phyloP scores from a whole-genome alignment of 352 stramenopile genomes.

The Phytopythium helicoides region DNA sequence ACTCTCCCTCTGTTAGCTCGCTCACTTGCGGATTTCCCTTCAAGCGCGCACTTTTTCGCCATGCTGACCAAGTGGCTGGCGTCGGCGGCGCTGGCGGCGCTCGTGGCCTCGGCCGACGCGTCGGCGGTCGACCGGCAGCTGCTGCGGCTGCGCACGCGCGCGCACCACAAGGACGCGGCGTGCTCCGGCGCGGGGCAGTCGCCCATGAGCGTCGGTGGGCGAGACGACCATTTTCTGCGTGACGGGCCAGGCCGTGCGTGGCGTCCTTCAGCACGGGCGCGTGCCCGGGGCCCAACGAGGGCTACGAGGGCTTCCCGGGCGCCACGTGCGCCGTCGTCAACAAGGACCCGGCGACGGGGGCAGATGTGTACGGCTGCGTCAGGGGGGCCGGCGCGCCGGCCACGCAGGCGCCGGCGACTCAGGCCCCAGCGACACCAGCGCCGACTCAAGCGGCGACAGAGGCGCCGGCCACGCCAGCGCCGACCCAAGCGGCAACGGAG shows the following conservation, averaged over 20 bases:
- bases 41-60: not conserved
- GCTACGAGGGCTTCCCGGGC: constrained; percentile 4
- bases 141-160: not conserved
- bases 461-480: too few species aligned
- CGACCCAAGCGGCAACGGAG: too few species aligned
- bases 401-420: too few species aligned
- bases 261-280: constrained; percentile 9
- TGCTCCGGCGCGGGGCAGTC: constrained; percentile 5
- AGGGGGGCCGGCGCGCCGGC: not conserved
- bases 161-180: constrained; percentile 1
- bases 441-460: too few species aligned
- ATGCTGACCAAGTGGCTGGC: constrained; percentile 4
- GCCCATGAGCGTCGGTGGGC: constrained; percentile 15
- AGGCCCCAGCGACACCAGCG: too few species aligned
- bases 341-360: not conserved
- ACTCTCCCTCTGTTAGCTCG: not conserved
- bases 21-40: not conserved
- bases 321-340: constrained; percentile 5
- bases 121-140: not conserved
- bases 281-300: constrained; percentile 11
- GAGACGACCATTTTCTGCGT: constrained; percentile 14
- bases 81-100: not conserved
- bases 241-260: constrained; percentile 9
- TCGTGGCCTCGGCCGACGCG: not conserved
- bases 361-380: too few species aligned